Percentiles rank a stretch among this genome's conserved stretches.
phyloP scores from a whole-genome alignment of 1,139 yeast genomes.

The Spencermartinsiella ligniputridi region DNA sequence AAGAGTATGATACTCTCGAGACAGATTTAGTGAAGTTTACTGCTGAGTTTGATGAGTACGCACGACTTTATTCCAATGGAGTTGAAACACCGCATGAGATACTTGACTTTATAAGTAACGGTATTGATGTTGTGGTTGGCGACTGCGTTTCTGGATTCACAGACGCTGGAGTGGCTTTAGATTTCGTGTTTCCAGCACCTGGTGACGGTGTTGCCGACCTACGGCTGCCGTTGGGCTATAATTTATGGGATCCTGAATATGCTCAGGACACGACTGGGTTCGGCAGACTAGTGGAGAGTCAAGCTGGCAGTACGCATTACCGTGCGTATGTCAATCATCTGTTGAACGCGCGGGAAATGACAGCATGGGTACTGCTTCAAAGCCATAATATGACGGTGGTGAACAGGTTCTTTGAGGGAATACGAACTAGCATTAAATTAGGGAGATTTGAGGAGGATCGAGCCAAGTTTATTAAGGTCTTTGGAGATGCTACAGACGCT shows the following conservation, averaged over 20 bases:
- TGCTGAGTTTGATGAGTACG: slow-evolving; percentile 13
- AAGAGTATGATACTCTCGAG: not conserved
- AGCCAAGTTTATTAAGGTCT: slow-evolving; percentile 24
- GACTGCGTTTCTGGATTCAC: slow-evolving; percentile 32
- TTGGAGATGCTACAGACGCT: slow-evolving; percentile 23
- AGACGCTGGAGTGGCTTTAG: slow-evolving; percentile 39
- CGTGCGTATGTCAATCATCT: slow-evolving; percentile 41
- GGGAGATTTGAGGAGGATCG: slow-evolving; percentile 31
- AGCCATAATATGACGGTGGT: slow-evolving; percentile 35
- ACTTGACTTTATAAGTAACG: slow-evolving; percentile 30
- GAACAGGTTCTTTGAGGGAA: slow-evolving; percentile 30
- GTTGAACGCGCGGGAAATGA: slow-evolving; percentile 40
- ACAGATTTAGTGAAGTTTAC: slow-evolving; percentile 4
- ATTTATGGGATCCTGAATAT: slow-evolving; percentile 33
- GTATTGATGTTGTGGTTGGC: slow-evolving; percentile 35
- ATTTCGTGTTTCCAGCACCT: slow-evolving; percentile 27
- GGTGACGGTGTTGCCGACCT: slow-evolving; percentile 9
- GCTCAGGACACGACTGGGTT: slow-evolving; percentile 29
- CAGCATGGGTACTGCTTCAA: slow-evolving; percentile 40
- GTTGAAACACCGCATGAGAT: slow-evolving; percentile 33
- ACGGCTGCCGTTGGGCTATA: slow-evolving; percentile 23
- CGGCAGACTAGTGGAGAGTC: slow-evolving; percentile 20
- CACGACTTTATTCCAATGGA: slow-evolving; percentile 25
- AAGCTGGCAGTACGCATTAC: slow-evolving; percentile 27
- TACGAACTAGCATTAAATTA: slow-evolving; percentile 28